Conservation (phyloP, 176 grass and related monocot genomes). For the Typha latifolia region DNA sequence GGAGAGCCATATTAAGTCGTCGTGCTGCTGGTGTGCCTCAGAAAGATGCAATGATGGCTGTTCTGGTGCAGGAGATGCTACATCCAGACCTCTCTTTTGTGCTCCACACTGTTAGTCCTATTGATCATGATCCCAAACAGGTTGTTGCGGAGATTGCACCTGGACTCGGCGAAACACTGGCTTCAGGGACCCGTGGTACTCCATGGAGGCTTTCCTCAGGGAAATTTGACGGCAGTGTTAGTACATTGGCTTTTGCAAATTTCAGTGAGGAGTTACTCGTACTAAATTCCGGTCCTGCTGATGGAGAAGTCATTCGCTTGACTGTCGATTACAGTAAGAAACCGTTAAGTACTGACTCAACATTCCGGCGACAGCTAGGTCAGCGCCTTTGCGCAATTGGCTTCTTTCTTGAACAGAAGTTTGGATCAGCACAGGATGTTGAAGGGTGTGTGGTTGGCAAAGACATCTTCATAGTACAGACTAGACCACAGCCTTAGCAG, state of each 20-base stretch:
- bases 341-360: conserved; percentile 47
- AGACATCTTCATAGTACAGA: conserved; percentile 87
- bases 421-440: conserved; percentile 77
- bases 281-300: conserved; percentile 46
- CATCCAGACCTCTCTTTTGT: conserved; percentile 76
- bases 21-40: conserved; percentile 68
- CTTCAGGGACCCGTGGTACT: conserved; percentile 81
- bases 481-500: conserved; percentile 63
- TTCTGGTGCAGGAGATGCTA: conserved; percentile 92
- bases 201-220: conserved; percentile 75
- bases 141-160: conserved; percentile 71
- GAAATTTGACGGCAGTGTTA: conserved; percentile 58
- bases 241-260: conserved; percentile 83
- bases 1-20: conserved; percentile 77
- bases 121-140: conserved; percentile 51
- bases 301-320: conserved; percentile 47
- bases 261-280: conserved; percentile 77
- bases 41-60: conserved; percentile 67
- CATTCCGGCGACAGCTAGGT: conserved; percentile 61
- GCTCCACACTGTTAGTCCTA: conserved; percentile 74
- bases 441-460: conserved; percentile 80
- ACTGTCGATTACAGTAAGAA: conserved; percentile 91
- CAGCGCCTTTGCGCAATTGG: conserved; percentile 68
- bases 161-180: conserved; percentile 84
- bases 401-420: conserved; percentile 81